Percentiles rank a stretch among this genome's conserved stretches.
phyloP scores from a whole-genome alignment of 805 yeast species.

The Kazachstania psychrophila region DNA sequence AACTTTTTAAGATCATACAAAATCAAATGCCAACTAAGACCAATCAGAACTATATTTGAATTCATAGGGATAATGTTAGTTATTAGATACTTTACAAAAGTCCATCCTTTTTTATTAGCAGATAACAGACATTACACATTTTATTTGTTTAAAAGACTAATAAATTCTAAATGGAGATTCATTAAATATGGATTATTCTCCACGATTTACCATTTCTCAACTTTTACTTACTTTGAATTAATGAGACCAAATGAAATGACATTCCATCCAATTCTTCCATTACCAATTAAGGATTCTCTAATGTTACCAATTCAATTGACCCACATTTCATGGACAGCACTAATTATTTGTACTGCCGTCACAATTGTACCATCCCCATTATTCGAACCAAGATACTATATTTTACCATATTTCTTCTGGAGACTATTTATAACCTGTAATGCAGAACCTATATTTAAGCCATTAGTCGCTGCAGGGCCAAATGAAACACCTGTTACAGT shows the following conservation, averaged over 20 bases:
- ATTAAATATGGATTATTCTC: conserved; percentile 43
- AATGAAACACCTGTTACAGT: conserved; percentile 13
- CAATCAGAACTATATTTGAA: conserved; percentile 26
- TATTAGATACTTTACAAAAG: conserved; percentile 54
- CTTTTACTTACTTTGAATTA: conserved; percentile 31
- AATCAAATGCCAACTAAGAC: conserved; percentile 21
- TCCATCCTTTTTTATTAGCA: conserved; percentile 85
- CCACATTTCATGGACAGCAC: conserved; percentile 42
- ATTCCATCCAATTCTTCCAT: conserved; percentile 30
- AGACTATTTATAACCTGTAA: conserved; percentile 42
- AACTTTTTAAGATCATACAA: conserved; percentile 35
- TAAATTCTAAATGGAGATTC: conserved; percentile 35
- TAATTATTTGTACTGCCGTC: conserved; percentile 41
- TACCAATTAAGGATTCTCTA: conserved; percentile 29
- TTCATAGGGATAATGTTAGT: conserved; percentile 34
- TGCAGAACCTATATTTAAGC: conserved; percentile 31
- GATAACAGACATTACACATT: conserved; percentile 93
- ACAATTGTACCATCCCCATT: conserved; percentile 84
- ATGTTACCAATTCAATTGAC: conserved; percentile 36
- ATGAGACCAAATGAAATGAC: conserved; percentile 30
- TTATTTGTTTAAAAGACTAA: conserved; percentile 65
- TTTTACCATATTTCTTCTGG: conserved; percentile 71
- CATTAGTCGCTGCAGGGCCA: conserved; percentile 15
- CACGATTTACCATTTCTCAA: conserved; percentile 62
- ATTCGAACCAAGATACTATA: conserved; percentile 89